phyloP scores from a whole-genome alignment of 768 basidiomycete genomes.

The Russula earlei region DNA sequence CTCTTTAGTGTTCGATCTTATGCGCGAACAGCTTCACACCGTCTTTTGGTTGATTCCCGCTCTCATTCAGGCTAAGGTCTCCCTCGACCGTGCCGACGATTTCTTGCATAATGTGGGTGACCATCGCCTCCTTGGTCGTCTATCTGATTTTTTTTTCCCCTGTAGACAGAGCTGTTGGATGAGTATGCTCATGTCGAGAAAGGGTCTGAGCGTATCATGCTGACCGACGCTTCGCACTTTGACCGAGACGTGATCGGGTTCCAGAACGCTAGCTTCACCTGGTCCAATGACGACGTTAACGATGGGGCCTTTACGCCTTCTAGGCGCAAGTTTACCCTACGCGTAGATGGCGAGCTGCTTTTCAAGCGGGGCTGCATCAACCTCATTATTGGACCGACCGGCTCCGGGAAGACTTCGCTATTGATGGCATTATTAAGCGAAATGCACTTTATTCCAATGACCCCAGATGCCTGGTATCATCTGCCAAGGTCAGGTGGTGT shows the following conservation, averaged over 20 bases:
- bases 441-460: slow-evolving; percentile 50
- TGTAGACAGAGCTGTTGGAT: slow-evolving; percentile 29
- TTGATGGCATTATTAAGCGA: slow-evolving; percentile 60
- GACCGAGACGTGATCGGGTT: slow-evolving; percentile 36
- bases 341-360: slow-evolving; percentile 41
- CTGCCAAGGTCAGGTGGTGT: slow-evolving; percentile 62
- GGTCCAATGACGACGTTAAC: slow-evolving; percentile 33
- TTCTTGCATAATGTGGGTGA: slow-evolving; percentile 28
- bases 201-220: slow-evolving; percentile 11
- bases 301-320: slow-evolving; percentile 33
- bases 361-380: slow-evolving; percentile 49
- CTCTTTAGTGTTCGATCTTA: slow-evolving; percentile 31
- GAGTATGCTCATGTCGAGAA: slow-evolving; percentile 19
- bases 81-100: slow-evolving; percentile 31
- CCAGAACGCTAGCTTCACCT: slow-evolving; percentile 44
- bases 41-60: slow-evolving; percentile 22
- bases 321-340: slow-evolving; percentile 40
- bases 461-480: slow-evolving; percentile 52
- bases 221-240: slow-evolving; percentile 16
- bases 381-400: slow-evolving; percentile 50
- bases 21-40: slow-evolving; percentile 28
- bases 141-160: background rate
- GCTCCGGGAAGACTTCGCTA: slow-evolving; percentile 52
- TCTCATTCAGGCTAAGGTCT: slow-evolving; percentile 29
- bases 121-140: background rate